Evolutionary conservation across 352 stramenopile genomes (phyloP).

Genomic region (Globisporangium middletonii): DNA sequence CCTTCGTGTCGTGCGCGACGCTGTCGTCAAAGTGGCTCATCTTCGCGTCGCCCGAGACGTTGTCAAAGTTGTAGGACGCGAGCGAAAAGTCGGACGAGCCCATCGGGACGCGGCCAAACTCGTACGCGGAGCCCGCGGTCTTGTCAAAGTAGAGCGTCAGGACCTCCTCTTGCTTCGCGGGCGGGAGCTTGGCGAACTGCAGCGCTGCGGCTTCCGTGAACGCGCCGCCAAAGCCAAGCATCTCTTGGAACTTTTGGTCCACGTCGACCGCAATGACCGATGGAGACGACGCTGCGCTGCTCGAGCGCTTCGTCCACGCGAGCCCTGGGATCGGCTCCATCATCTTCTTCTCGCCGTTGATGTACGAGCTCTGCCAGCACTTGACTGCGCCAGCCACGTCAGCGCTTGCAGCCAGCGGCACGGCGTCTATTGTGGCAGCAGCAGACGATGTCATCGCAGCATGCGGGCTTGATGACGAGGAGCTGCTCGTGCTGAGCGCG

Average conservation of each 20-base stretch:
- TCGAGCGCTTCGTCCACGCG: slow-evolving; percentile 29
- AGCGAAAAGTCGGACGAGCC: slow-evolving; percentile 87
- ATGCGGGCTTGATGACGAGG: slow-evolving; percentile 3
- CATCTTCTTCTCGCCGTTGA: slow-evolving; percentile 52
- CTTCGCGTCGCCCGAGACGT: slow-evolving; percentile 62
- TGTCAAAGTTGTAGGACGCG: slow-evolving; percentile 84
- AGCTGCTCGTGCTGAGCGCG: slow-evolving; percentile 10
- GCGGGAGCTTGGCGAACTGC: slow-evolving; percentile 80
- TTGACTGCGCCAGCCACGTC: slow-evolving; percentile 11
- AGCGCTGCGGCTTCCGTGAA: slow-evolving; percentile 90
- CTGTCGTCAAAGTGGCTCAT: slow-evolving; percentile 75
- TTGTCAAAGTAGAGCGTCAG: slow-evolving; percentile 87
- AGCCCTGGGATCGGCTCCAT: slow-evolving; percentile 48
- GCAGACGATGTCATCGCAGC: slow-evolving; percentile 3
- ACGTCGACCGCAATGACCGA: slow-evolving; percentile 54
- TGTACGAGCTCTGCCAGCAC: slow-evolving; percentile 65
- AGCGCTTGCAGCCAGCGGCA: not conserved
- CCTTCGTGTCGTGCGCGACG: slow-evolving; percentile 65
- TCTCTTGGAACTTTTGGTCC: slow-evolving; percentile 57
- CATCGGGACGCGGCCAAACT: slow-evolving; percentile 89
- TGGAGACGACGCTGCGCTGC: not conserved
- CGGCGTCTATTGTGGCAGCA: not conserved
- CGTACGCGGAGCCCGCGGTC: slow-evolving; percentile 74
- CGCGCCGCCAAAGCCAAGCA: slow-evolving; percentile 88
- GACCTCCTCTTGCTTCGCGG: slow-evolving; percentile 75